phyloP scores from a whole-genome alignment of 108 stramenopile genomes.

The Cyclotella kingstonii region DNA sequence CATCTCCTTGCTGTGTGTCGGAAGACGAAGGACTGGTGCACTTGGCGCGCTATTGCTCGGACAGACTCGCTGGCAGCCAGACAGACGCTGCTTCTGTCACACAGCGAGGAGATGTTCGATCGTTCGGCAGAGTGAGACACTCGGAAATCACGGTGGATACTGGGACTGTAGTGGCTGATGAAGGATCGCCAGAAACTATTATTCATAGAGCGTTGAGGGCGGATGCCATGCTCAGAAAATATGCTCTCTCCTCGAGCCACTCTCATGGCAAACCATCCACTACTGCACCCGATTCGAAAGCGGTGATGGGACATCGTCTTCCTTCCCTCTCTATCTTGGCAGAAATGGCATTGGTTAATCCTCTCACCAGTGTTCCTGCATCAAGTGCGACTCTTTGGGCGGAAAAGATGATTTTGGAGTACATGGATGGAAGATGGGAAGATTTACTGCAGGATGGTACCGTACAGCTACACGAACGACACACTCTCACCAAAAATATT shows the following conservation, averaged over 20 bases:
- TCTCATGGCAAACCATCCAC: constrained; percentile 1
- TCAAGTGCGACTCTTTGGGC: constrained; percentile 60
- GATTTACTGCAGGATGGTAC: background rate
- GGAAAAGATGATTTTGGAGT: constrained; percentile 74
- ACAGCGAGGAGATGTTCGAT: background rate
- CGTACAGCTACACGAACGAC: background rate
- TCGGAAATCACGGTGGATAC: constrained; percentile 1
- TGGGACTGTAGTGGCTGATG: background rate
- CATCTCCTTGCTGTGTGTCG: background rate
- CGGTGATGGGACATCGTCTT: constrained; percentile 41
- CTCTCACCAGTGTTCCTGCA: constrained; percentile 69
- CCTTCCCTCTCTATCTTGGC: constrained; percentile 75
- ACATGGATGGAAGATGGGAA: constrained; percentile 52
- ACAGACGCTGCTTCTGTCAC: background rate
- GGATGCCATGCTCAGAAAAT: constrained; percentile 53
- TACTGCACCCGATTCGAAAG: background rate
- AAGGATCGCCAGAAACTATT: constrained; percentile 18
- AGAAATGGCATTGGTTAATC: constrained; percentile 62
- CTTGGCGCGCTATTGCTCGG: background rate
- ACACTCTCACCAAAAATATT: too few species aligned
- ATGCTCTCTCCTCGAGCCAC: constrained; percentile 41
- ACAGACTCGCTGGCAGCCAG: too few species aligned
- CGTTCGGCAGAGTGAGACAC: background rate
- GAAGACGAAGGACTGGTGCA: constrained; percentile 5
- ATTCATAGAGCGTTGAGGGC: constrained; percentile 53